Percentiles rank a stretch among this genome's conserved stretches.
Evolutionary conservation across 1,284 basidiomycete species (phyloP).

Genomic region (Wallemia hederae): DNA sequence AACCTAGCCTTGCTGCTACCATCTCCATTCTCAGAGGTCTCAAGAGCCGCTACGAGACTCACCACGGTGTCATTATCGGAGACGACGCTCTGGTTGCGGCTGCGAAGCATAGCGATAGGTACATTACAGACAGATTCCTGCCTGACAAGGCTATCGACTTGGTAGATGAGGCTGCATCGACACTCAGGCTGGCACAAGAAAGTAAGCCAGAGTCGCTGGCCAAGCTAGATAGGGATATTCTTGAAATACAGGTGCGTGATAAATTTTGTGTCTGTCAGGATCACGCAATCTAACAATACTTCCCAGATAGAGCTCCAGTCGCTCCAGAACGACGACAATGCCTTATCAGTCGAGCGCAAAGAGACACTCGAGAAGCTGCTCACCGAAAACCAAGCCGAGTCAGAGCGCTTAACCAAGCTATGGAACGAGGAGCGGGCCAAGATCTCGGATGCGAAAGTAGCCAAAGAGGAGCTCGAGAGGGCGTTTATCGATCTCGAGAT

Average conservation of each 20-base stretch:
- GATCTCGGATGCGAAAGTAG: slow-evolving; percentile 41
- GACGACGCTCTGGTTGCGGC: slow-evolving; percentile 62
- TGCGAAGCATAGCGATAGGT: slow-evolving; percentile 25
- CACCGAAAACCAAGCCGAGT: slow-evolving; percentile 28
- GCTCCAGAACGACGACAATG: slow-evolving; percentile 60
- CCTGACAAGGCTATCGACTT: slow-evolving; percentile 66
- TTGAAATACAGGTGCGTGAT: slow-evolving; percentile 27
- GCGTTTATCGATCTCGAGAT: slow-evolving; percentile 62
- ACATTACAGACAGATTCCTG: slow-evolving; percentile 56
- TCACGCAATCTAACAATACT: not conserved
- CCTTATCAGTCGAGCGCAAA: slow-evolving; percentile 43
- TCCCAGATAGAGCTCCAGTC: slow-evolving; percentile 62
- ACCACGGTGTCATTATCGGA: slow-evolving; percentile 70
- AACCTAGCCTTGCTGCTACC: slow-evolving; percentile 56
- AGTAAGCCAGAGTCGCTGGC: slow-evolving; percentile 67
- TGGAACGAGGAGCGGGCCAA: slow-evolving; percentile 53
- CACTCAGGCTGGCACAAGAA: slow-evolving; percentile 69
- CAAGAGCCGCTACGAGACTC: slow-evolving; percentile 53
- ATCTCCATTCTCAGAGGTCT: slow-evolving; percentile 69
- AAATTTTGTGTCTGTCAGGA: not conserved
- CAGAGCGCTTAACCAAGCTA: slow-evolving; percentile 28
- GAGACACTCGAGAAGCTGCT: slow-evolving; percentile 35
- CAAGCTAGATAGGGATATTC: slow-evolving; percentile 45
- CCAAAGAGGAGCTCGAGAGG: slow-evolving; percentile 52
- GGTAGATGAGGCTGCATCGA: slow-evolving; percentile 64